Base-by-base conservation (phyloP, 2,329 filamentous ascomycete species). In the Phoma sp. region DNA sequence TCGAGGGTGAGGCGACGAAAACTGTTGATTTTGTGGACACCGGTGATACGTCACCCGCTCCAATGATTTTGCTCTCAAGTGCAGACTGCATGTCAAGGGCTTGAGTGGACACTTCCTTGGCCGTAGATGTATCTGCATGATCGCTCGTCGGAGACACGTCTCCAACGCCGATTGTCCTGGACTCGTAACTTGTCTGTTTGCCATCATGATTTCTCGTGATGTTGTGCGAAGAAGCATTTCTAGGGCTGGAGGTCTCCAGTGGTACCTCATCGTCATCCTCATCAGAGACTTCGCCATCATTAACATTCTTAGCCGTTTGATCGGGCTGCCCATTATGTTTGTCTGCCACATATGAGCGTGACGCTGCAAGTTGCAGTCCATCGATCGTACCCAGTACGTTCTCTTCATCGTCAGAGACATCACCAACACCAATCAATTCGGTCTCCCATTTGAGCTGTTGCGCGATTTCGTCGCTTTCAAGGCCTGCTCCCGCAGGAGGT, bases 1-100 rank as follows among this genome's bases (percentile, higher is more conserved):
- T 30, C 5, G 32, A 42, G 3, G 30, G 18, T 18, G 38, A 7
- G 15, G 39, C 38, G 15, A 45, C 4, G 21, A 26, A 14, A 12
- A 40, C 15, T 3, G 34, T 40, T 15, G 59, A 64, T 17, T 39
- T 25, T 21, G 40, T 57, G 15, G 68, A 70, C 5, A 66, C 54
- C 20, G 66, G 66, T 42, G 68, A 68, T 7, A 68, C 60, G 36
- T 71, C 66, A 21, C 63, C 64, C 17, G 56, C 53, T 25, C 62
- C 67, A 17, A 68, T 61, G 10, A 59, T 25, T 38, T 64, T 61
- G 28, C 61, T 68, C 45, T 66, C 63, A 40, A 64, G 46, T 7
- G 51, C 51, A 30, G 51, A 48, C 23, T 54, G 51, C 14, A 69
- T 21, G 50, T 57, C 33, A 45, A 56, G 30, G 50, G 57, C 32